A percentile compares a stretch with the other conserved stretches of the same genome.
Evolutionary conservation across 306 rosid species (phyloP).

Genomic region (Senna siamea): DNA sequence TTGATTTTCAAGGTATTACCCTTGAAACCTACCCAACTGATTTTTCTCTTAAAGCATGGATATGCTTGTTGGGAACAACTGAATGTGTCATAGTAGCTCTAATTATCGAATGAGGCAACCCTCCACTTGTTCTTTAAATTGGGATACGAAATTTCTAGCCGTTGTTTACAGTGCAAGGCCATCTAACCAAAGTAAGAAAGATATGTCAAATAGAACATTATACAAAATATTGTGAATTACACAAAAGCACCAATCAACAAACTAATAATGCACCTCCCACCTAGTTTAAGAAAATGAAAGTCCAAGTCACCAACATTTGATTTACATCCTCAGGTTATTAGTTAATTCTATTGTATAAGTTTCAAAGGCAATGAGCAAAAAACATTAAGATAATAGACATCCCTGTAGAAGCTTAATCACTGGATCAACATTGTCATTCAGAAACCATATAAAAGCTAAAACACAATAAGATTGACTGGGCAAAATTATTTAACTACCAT

Average conservation of each 20-base stretch:
- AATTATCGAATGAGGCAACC: slow-evolving; percentile 69
- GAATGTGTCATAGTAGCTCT: slow-evolving; percentile 76
- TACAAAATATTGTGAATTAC: too few relatives aligned
- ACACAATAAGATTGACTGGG: too few relatives aligned
- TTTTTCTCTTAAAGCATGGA: slow-evolving; percentile 91
- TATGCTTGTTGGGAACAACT: slow-evolving; percentile 72
- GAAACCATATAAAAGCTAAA: not conserved
- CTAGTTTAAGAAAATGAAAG: not conserved
- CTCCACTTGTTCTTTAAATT: slow-evolving; percentile 63
- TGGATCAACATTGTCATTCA: not conserved
- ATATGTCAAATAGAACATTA: too few relatives aligned
- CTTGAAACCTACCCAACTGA: slow-evolving; percentile 77
- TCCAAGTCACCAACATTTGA: slow-evolving; percentile 10
- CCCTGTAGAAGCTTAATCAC: not conserved
- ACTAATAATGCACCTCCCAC: not conserved
- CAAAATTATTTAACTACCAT: not conserved
- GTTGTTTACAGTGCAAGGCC: slow-evolving; percentile 60
- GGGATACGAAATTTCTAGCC: slow-evolving; percentile 62
- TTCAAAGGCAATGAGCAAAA: not conserved
- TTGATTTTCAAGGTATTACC: slow-evolving; percentile 60
- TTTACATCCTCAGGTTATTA: not conserved
- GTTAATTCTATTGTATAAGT: not conserved
- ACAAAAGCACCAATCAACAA: not conserved
- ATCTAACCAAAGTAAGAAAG: not conserved
- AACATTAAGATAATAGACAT: not conserved